These are phyloP conservation scores for Chrysosporium keratinophilum DNA, from an alignment of 2,329 filamentous ascomycete genomes.

Conservation along the genomic window DNA sequence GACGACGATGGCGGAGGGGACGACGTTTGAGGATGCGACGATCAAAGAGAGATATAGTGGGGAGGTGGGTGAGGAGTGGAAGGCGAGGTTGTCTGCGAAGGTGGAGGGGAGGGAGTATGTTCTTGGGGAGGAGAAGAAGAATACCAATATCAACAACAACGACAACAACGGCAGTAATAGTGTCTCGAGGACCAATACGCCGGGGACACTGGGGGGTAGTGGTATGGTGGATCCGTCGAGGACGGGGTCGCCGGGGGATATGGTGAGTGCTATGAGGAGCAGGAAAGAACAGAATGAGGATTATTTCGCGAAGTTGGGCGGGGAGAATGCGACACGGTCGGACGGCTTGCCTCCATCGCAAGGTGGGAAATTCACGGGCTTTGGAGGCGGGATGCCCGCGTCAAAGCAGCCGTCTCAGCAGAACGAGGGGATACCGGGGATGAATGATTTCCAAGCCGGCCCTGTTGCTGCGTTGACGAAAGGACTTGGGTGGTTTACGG, in stretches of 20 bases:
- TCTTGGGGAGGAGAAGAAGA: constrained; percentile 51
- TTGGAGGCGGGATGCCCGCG: constrained; percentile 64
- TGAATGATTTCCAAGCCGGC: constrained; percentile 87
- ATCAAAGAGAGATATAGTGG: constrained; percentile 85
- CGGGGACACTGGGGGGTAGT: constrained; percentile 19
- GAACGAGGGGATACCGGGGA: constrained; percentile 46
- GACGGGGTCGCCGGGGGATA: constrained; percentile 22
- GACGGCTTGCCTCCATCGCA: constrained; percentile 72
- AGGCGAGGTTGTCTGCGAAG: constrained; percentile 76
- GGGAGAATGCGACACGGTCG: constrained; percentile 66
- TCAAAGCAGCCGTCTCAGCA: constrained; percentile 18
- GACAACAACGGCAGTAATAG: constrained; percentile 22
- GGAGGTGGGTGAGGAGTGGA: constrained; percentile 88
- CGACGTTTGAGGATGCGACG: constrained; percentile 74
- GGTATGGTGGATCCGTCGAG: constrained; percentile 17
- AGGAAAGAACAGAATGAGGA: constrained; percentile 63
- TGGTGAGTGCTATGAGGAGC: constrained; percentile 36
- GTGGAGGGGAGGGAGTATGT: constrained; percentile 83
- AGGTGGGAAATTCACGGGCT: constrained; percentile 84
- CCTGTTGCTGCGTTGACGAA: constrained; percentile 80
- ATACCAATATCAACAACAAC: constrained; percentile 19
- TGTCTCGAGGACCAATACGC: constrained; percentile 29
- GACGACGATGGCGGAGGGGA: constrained; percentile 54
- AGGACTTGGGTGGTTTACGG: constrained; percentile 88
- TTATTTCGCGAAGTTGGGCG: constrained; percentile 79